Evolutionary conservation across 2,329 filamentous ascomycete species (phyloP).

Genomic region (Colletotrichum viniferum): DNA sequence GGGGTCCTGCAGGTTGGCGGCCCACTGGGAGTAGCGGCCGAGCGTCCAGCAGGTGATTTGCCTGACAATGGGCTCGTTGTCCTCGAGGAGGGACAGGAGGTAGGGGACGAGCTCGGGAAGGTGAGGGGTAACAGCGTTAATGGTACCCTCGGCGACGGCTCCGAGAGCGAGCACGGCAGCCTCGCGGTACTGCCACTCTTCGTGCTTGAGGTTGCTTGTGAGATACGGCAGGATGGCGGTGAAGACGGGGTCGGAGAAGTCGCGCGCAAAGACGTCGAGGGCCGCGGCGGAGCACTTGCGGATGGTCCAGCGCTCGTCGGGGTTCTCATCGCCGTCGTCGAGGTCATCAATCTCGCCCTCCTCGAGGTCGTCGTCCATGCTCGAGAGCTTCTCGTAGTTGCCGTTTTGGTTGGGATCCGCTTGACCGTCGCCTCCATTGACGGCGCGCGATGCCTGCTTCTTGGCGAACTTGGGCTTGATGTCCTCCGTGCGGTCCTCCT

Average conservation of each 20-base stretch:
- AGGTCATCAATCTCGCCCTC: slow-evolving; percentile 80
- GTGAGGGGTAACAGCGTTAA: slow-evolving; percentile 87
- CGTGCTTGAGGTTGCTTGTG: slow-evolving; percentile 84
- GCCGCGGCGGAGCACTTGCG: slow-evolving; percentile 97
- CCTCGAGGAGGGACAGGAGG: slow-evolving; percentile 82
- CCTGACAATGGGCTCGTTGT: slow-evolving; percentile 86
- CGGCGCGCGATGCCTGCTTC: slow-evolving; percentile 60
- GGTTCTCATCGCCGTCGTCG: slow-evolving; percentile 78
- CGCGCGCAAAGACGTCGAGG: slow-evolving; percentile 89
- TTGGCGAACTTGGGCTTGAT: slow-evolving; percentile 93
- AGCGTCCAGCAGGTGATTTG: slow-evolving; percentile 99
- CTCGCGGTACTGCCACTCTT: slow-evolving; percentile 90
- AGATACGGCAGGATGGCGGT: slow-evolving; percentile 91
- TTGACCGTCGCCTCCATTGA: slow-evolving; percentile 58
- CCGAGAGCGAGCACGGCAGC: slow-evolving; percentile 93
- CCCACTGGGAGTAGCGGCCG: slow-evolving; percentile 92
- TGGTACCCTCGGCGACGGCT: slow-evolving; percentile 93
- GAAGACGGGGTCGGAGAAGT: slow-evolving; percentile 89
- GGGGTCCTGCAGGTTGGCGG: slow-evolving; percentile 72
- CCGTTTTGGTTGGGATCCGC: slow-evolving; percentile 56
- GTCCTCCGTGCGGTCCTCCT: slow-evolving; percentile 88
- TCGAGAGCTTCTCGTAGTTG: slow-evolving; percentile 60
- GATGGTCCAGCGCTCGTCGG: slow-evolving; percentile 93
- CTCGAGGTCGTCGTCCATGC: slow-evolving; percentile 77
- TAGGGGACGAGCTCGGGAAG: slow-evolving; percentile 90